Percentiles rank a stretch among this genome's conserved stretches.
phyloP scores from a whole-genome alignment of 768 basidiomycete genomes.

The Neoboletus magnificus region DNA sequence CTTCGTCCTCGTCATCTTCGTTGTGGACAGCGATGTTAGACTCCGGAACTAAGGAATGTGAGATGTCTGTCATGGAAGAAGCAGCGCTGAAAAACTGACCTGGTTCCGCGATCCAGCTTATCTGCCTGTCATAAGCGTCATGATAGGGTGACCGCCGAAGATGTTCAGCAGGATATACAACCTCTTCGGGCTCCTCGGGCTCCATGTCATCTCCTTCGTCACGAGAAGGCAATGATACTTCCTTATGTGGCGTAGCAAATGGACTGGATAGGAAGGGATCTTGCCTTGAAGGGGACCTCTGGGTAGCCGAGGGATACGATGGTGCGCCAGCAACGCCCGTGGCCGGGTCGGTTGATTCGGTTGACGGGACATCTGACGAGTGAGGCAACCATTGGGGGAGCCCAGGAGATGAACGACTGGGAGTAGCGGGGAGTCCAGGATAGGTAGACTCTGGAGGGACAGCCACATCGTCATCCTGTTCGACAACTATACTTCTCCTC shows the following conservation, averaged over 20 bases:
- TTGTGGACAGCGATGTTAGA: conserved; percentile 62
- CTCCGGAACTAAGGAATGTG: conserved; percentile 46
- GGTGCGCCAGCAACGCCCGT: conserved; percentile 46
- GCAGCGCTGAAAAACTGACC: conserved; percentile 41
- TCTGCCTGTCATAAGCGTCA: conserved; percentile 49
- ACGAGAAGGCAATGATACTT: conserved; percentile 45
- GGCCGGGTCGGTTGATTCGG: conserved; percentile 42
- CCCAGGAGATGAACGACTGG: conserved; percentile 35
- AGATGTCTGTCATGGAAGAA: conserved; percentile 8
- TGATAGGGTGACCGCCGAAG: conserved; percentile 51
- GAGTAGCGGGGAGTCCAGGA: conserved; percentile 42
- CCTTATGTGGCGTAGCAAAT: conserved; percentile 68
- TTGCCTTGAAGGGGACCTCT: conserved; percentile 48
- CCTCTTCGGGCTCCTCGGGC: conserved; percentile 49
- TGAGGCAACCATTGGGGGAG: conserved; percentile 42
- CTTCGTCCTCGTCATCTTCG: conserved; percentile 45
- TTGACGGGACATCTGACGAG: conserved; percentile 51
- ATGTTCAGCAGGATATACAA: conserved; percentile 59
- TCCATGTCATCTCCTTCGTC: conserved; percentile 53
- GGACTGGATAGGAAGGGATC: conserved; percentile 68
- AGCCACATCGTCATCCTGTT: conserved; percentile 64
- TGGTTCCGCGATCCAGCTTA: conserved; percentile 76
- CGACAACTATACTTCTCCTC: conserved; percentile 64
- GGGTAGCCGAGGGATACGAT: conserved; percentile 41
- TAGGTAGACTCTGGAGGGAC: conserved; percentile 37